Base-by-base conservation (phyloP, 164 flowering plant species). In the Paratinospora sagittata region DNA sequence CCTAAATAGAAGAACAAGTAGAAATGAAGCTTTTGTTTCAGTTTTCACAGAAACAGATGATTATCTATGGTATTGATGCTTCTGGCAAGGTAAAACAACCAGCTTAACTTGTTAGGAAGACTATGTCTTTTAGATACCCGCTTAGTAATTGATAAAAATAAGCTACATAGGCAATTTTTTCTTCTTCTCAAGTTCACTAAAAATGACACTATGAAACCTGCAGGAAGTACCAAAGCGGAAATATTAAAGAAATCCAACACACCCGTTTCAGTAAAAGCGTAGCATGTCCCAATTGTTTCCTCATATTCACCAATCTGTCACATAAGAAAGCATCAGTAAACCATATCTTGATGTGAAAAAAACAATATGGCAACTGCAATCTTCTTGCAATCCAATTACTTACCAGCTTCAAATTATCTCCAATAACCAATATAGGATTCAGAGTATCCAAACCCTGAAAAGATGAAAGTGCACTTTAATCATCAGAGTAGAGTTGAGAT, bases 281-380 rank as follows among this genome's bases (percentile, higher is more conserved):
- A 70, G 85, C 93, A 87, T 62, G 91, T 87, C 23, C 93, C 93
- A 55, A 86, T 77, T 41, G 95, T 87, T 79, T 89, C 97, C 70
- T 83, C 86, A 66, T 88, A 89, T 39, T 87, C 84, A 55, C 93
- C 97, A 43, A 89, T 81, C 95, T 91, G 84, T 26, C 10, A 69
- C 72, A 34, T 9, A 70, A 57, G 17, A 34, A 79, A 49, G 14
- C 13, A 55, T 55, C 2, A 12, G 60, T n/a, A 55, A 55, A 17
- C 17, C 7, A 16, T n/a, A 55, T 12, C 8, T 19, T 1, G 17
- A 55, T 61, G 26, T 8, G 64, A 60, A 26, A 41, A 43, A 9
- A 23, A 9, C 4, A 61, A 61, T 21, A 61, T 1, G 14, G 33
- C 33, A 61, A 23, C 27, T 61, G 23, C 64, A 7, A 1, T 30